Evolutionary conservation across 2,329 filamentous ascomycete genomes (phyloP), one percentile per base, ranked within the genome.

Genomic region (Penicillium sp.): DNA sequence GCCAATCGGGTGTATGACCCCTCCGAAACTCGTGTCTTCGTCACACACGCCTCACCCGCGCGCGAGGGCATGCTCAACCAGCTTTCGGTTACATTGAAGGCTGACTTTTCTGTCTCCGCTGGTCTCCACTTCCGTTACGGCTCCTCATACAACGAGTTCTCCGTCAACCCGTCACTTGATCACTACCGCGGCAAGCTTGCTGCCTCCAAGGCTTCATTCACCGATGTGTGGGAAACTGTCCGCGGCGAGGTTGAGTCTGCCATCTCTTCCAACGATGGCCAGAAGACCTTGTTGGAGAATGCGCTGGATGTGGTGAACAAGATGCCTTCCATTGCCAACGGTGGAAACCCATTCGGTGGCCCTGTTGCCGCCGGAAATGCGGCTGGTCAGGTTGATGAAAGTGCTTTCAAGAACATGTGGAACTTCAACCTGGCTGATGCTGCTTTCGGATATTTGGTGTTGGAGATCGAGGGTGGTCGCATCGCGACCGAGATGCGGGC

Each of bases 381-480:
- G 47, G 87, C 91, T 47, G 94, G 94, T 31, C 90, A 96, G 69
- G 92, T 99, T 16, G 94, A 99, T 60, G 94, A 99, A 80, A 97
- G 92, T 67, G 94, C 94, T 1, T 99, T 99, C 84, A 99, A 99
- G 81, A 99, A 99, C 74, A 97, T 97, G 94, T 99, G 94, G 94
- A 99, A 99, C 76, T 99, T 99, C 79, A 97, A 97, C 75, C 77
- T 99, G 62, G 94, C 94, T 29, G 94, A 99, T 79, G 94, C 94
- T 52, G 93, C 94, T 18, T 99, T 97, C 72, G 94, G 94, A 57
- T 99, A 92, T 82, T 82, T 99, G 48, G 92, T 97, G 14, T 78
- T 99, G 54, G 94, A 99, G 73, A 88, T 99, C 56, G 94, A 99
- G 71, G 90, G 92, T 69, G 94, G 94, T 48, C 87, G 94, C 42